Conservation (phyloP, 225 moss, liverwort and hornwort species). For the Thuidium tamariscinum region DNA sequence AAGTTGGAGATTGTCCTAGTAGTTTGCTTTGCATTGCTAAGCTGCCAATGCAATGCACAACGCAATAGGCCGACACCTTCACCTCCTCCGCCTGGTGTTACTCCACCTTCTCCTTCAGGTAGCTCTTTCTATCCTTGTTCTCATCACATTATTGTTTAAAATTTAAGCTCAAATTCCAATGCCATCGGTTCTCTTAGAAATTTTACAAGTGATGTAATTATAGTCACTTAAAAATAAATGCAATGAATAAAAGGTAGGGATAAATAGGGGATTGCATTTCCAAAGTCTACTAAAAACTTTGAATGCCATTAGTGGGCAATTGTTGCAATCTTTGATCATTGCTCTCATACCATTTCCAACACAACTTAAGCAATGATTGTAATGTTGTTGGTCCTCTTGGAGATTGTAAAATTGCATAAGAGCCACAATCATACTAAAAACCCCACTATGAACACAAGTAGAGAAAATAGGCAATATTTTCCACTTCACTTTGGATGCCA, state of each 20-base stretch:
- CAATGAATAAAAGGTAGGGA: background rate
- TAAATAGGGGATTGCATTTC: background rate
- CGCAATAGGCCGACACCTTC: background rate
- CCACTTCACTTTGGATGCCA: background rate
- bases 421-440: background rate
- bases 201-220: background rate
- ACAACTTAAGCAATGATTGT: background rate
- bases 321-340: background rate
- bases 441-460: background rate
- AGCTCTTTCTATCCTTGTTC: background rate
- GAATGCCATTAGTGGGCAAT: background rate
- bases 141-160: background rate
- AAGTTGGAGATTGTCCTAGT: background rate
- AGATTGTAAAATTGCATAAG: background rate
- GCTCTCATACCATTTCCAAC: background rate
- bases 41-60: constrained; percentile 25
- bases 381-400: background rate
- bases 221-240: background rate
- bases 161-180: background rate
- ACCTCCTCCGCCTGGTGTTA: constrained; percentile 9
- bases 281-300: background rate
- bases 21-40: constrained; percentile 3
- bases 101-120: constrained; percentile 19
- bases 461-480: background rate
- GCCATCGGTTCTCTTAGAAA: background rate